phyloP scores from a whole-genome alignment of 352 stramenopile genomes.

The Globisporangium camurandrum region DNA sequence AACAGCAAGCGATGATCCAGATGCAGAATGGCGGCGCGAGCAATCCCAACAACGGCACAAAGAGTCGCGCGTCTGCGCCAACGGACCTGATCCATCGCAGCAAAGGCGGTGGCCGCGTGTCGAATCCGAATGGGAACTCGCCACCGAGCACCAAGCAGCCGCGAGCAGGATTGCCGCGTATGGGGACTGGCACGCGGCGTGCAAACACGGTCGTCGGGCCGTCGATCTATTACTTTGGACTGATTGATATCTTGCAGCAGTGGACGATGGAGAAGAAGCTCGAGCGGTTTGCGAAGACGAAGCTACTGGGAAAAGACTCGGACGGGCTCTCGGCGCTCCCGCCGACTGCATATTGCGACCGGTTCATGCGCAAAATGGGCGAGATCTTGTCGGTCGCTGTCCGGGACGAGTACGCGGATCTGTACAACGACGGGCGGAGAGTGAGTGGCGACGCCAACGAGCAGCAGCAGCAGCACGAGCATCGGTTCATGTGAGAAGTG shows the following conservation, averaged over 20 bases:
- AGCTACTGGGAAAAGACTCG: conserved; percentile 68
- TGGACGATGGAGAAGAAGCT: conserved; percentile 90
- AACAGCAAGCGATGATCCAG: background rate
- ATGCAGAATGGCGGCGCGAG: background rate
- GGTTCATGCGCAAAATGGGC: conserved; percentile 85
- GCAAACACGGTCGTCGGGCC: conserved; percentile 84
- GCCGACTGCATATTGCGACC: conserved; percentile 78
- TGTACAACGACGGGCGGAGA: conserved; percentile 29
- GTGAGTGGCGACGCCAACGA: conserved; percentile 15
- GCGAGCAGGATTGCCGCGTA: conserved; percentile 30
- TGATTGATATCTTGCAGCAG: conserved; percentile 86
- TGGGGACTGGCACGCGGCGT: conserved; percentile 61
- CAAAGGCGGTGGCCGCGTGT: conserved; percentile 10
- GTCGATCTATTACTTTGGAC: conserved; percentile 83
- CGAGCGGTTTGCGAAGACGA: conserved; percentile 84
- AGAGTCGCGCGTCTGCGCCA: conserved; percentile 11
- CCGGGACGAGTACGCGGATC: conserved; percentile 52
- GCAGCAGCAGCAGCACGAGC: no score
- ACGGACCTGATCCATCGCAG: conserved; percentile 29
- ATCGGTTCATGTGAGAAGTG: conserved; percentile 47
- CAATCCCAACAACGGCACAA: background rate
- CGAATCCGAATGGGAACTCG: conserved; percentile 14
- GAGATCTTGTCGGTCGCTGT: conserved; percentile 74
- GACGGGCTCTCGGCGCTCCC: conserved; percentile 78
- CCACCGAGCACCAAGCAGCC: conserved; percentile 28